These are phyloP conservation scores for Fraxinus angustifolia DNA, from an alignment of 305 asterid genomes.

Conservation along the genomic window DNA sequence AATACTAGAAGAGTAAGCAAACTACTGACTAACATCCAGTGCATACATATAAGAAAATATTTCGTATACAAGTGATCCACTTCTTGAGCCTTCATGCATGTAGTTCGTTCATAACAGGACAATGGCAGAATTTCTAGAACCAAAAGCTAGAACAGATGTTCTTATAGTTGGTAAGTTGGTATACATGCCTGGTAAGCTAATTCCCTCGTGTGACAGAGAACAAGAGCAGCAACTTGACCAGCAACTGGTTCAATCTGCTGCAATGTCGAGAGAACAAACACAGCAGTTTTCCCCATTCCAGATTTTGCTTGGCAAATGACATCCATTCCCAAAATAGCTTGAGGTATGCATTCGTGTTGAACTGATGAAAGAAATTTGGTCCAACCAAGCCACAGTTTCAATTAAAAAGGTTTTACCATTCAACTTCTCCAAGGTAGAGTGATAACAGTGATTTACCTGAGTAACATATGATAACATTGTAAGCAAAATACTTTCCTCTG, in stretches of 20 bases:
- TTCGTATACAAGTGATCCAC: not conserved
- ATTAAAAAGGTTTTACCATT: constrained; percentile 62
- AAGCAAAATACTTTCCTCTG: not conserved
- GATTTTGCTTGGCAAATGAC: constrained; percentile 77
- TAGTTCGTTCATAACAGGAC: not conserved
- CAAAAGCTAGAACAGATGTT: not conserved
- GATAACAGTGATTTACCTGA: constrained; percentile 70
- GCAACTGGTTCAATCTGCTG: constrained; percentile 80
- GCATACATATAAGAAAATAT: not conserved
- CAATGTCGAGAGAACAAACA: constrained; percentile 74
- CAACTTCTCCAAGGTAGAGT: constrained; percentile 69
- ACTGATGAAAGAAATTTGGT: constrained; percentile 59
- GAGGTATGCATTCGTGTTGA: constrained; percentile 78
- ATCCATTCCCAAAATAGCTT: constrained; percentile 77
- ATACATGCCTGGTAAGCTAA: constrained; percentile 61
- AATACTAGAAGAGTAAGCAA: constrained; percentile 12
- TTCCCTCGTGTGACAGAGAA: constrained; percentile 63
- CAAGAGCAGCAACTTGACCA: constrained; percentile 83
- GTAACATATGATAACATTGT: constrained; percentile 17
- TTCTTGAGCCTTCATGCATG: not conserved
- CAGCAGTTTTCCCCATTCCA: constrained; percentile 87
- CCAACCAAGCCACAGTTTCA: constrained; percentile 64
- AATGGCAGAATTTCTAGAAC: not conserved
- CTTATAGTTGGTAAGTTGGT: not conserved
- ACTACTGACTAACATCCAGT: not conserved